These are phyloP conservation scores for Lactifluus piperatus DNA, from an alignment of 768 basidiomycete species.

Conservation along the genomic window DNA sequence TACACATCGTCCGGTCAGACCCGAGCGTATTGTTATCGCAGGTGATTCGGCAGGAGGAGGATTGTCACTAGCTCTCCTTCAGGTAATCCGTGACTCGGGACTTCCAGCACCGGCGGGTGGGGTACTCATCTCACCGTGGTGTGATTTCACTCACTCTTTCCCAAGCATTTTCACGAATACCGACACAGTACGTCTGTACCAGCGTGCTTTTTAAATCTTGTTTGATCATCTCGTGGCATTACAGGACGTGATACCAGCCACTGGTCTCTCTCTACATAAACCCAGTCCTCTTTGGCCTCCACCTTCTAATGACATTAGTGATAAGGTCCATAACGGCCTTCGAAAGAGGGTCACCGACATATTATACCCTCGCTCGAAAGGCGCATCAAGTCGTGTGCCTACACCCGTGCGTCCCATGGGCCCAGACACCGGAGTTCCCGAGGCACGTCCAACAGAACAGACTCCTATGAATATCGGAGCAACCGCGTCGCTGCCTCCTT, in stretches of 20 bases:
- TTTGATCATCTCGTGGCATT: neutral
- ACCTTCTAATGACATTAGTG: constrained; percentile 56
- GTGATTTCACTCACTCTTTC: constrained; percentile 90
- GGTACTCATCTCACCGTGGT: constrained; percentile 89
- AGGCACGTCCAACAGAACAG: constrained; percentile 21
- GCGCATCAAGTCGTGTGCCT: neutral
- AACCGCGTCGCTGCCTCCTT: constrained; percentile 36
- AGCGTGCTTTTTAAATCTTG: neutral
- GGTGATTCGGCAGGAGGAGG: constrained; percentile 96
- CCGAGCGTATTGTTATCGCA: constrained; percentile 72
- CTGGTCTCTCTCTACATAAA: constrained; percentile 70
- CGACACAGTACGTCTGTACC: constrained; percentile 48
- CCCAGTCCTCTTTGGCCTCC: constrained; percentile 75
- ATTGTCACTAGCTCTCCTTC: constrained; percentile 71
- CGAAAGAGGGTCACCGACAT: constrained; percentile 53
- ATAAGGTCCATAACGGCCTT: constrained; percentile 46
- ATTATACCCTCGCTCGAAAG: constrained; percentile 29
- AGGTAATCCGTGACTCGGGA: constrained; percentile 76
- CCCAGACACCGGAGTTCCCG: constrained; percentile 15
- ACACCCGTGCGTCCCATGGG: neutral
- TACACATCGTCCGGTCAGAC: constrained; percentile 69
- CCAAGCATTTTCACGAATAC: constrained; percentile 83
- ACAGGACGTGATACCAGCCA: constrained; percentile 74
- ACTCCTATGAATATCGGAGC: constrained; percentile 42
- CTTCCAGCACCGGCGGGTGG: constrained; percentile 83